Percentiles rank a stretch among this genome's conserved stretches.
Evolutionary conservation across 805 yeast genomes (phyloP).

Genomic region (Suhomyces tanzawaensis): DNA sequence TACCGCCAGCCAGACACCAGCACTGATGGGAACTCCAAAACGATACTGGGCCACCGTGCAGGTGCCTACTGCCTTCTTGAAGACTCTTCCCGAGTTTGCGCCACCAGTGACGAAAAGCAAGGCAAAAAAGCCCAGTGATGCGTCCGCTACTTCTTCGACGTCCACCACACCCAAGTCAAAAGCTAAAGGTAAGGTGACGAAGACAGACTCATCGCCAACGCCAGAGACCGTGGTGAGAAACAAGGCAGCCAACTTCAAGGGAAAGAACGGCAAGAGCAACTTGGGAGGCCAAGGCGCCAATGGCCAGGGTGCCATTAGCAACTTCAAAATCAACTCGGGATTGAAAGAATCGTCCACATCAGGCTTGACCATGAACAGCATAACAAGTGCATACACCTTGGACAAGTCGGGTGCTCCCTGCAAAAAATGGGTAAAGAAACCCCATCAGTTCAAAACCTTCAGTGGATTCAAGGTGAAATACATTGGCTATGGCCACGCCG

Average conservation of each 20-base stretch:
- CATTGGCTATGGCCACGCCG: conserved; percentile 20
- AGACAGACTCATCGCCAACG: conserved; percentile 21
- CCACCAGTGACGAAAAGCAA: conserved; percentile 31
- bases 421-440: conserved; percentile 33
- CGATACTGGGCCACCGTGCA: conserved; percentile 33
- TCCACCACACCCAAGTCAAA: conserved; percentile 17
- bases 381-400: conserved; percentile 24
- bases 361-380: conserved; percentile 38
- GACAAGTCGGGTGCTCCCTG: conserved; percentile 37
- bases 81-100: conserved; percentile 34
- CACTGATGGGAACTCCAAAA: conserved; percentile 34
- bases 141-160: no score
- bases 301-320: conserved; percentile 12
- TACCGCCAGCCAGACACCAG: no score
- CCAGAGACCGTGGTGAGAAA: conserved; percentile 9
- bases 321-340: conserved; percentile 36
- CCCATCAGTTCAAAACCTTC: conserved; percentile 39
- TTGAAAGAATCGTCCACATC: conserved; percentile 41
- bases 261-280: conserved; percentile 8
- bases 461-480: conserved; percentile 40
- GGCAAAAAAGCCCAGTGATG: conserved; percentile 30
- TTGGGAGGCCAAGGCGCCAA: conserved; percentile 6
- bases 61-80: conserved; percentile 28
- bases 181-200: conserved; percentile 6
- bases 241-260: conserved; percentile 8